Percentiles rank a stretch among this genome's conserved stretches.
These are phyloP conservation scores for Erodium maritimum DNA, from an alignment of 345 rosid genomes.

Conservation along the genomic window DNA sequence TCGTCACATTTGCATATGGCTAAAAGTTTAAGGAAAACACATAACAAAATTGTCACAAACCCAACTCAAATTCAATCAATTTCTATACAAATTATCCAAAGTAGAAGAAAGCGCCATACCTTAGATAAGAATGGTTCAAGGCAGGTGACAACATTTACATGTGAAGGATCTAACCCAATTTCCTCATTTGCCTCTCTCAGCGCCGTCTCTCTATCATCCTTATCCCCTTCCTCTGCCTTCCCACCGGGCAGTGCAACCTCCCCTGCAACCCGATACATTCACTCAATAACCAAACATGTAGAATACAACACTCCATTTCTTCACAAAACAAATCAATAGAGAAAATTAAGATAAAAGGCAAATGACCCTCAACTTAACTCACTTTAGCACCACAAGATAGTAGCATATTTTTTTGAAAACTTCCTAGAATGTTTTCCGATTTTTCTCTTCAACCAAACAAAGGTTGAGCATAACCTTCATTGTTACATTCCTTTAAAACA, in stretches of 20 bases:
- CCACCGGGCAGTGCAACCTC: slow-evolving; percentile 44
- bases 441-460: too few relatives aligned
- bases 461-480: too few relatives aligned
- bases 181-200: slow-evolving; percentile 38
- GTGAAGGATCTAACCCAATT: slow-evolving; percentile 36
- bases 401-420: too few relatives aligned
- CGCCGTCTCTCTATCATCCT: slow-evolving; percentile 26
- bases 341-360: background rate
- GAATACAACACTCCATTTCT: background rate
- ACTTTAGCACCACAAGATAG: too few relatives aligned
- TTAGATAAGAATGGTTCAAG: slow-evolving; percentile 82
- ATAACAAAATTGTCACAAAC: background rate
- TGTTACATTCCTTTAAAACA: too few relatives aligned
- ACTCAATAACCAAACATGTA: slow-evolving; percentile 1
- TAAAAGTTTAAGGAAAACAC: too few relatives aligned
- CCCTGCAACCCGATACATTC: slow-evolving; percentile 15
- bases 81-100: background rate
- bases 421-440: too few relatives aligned
- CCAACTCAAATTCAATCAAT: background rate
- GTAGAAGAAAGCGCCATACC: slow-evolving; percentile 26
- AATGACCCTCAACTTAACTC: too few relatives aligned
- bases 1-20: too few relatives aligned
- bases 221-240: slow-evolving; percentile 29
- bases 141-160: slow-evolving; percentile 29
- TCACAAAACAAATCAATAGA: background rate